Base-by-base conservation (phyloP, 495 filamentous ascomycete genomes). In the Penicillium lagena region DNA sequence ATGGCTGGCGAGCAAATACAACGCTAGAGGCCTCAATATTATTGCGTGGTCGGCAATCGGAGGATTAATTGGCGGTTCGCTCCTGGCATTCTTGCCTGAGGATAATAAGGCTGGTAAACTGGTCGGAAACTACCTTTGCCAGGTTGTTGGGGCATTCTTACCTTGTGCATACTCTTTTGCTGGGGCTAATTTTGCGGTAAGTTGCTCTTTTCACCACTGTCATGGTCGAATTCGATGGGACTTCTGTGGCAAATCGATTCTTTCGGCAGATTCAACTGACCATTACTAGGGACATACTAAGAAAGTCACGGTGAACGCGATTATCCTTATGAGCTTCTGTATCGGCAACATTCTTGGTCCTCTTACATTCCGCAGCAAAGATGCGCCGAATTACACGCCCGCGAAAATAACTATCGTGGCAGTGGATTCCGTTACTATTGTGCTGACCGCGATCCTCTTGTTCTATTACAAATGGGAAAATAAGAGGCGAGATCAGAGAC, bases 301-400 rank as follows among this genome's bases (percentile, higher is more conserved):
- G 59, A 84, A 83, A 59, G 82, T 81, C 1, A 83, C 80, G 0
- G 73, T 81, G 1, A 77, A 76, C 2, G 76, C 76, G 2, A 66
- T 86, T 52, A 79, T 79, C 43, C 61, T 82, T 1, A 76, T 83
- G 12, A 68, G 61, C 0, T 82, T 80, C 46, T 78, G 75, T 36
- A 64, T 67, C 0, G 79, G 78, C 2, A 81, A 81, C 38, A 77
- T 78, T 44, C 71, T 73, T 29, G 71, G 53, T 1, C 68, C 71
- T 4, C 72, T 75, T 46, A 76, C 68, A 1, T 79, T 77, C 54
- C 51, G 68, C n/a, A 56, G 66, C 7, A 59, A 59, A 29, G 72
- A 76, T 47, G 73, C 71, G 9, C 70, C 76, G 2, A 49, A 65
- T 11, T 85, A 84, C 50, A 64, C 77, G 7, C 78, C 78, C 0